Percentiles rank a stretch among this genome's conserved stretches.
Evolutionary conservation across 2,329 filamentous ascomycete genomes (phyloP).

Genomic region (Claviceps humidiphila): DNA sequence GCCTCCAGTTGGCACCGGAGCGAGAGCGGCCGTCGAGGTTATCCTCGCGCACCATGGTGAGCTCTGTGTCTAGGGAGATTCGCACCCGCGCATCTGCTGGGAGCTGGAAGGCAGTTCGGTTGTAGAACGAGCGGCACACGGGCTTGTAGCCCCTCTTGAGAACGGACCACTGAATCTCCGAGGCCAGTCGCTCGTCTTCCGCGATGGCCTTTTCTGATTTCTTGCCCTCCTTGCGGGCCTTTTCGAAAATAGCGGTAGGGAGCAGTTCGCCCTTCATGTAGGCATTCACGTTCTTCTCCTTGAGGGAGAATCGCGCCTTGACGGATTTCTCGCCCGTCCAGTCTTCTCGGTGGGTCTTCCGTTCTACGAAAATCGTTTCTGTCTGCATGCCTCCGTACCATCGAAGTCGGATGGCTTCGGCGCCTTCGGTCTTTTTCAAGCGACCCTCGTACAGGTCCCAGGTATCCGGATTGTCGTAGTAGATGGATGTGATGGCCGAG

Average conservation of each 20-base stretch:
- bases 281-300: conserved; percentile 94
- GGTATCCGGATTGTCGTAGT: conserved; percentile 88
- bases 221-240: conserved; percentile 89
- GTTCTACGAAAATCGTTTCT: conserved; percentile 91
- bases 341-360: conserved; percentile 96
- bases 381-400: conserved; percentile 97
- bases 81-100: conserved; percentile 91
- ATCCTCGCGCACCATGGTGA: conserved; percentile 91
- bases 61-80: conserved; percentile 90
- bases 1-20: conserved; percentile 81
- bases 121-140: conserved; percentile 92
- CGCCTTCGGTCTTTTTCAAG: conserved; percentile 93
- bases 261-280: conserved; percentile 77
- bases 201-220: conserved; percentile 85
- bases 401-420: conserved; percentile 86
- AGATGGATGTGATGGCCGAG: conserved; percentile 93
- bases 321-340: conserved; percentile 99
- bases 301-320: conserved; percentile 87
- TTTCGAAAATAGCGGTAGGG: conserved; percentile 84
- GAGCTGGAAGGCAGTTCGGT: conserved; percentile 93
- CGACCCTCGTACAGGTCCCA: conserved; percentile 93
- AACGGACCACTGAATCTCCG: conserved; percentile 87
- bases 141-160: conserved; percentile 77
- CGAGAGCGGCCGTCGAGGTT: conserved; percentile 72
- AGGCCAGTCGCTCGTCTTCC: conserved; percentile 76